A percentile compares a stretch with the other conserved stretches of the same genome.
Evolutionary conservation across 192 early-diverging fungal genomes (phyloP).

Genomic region (Allomyces macrogynus): DNA sequence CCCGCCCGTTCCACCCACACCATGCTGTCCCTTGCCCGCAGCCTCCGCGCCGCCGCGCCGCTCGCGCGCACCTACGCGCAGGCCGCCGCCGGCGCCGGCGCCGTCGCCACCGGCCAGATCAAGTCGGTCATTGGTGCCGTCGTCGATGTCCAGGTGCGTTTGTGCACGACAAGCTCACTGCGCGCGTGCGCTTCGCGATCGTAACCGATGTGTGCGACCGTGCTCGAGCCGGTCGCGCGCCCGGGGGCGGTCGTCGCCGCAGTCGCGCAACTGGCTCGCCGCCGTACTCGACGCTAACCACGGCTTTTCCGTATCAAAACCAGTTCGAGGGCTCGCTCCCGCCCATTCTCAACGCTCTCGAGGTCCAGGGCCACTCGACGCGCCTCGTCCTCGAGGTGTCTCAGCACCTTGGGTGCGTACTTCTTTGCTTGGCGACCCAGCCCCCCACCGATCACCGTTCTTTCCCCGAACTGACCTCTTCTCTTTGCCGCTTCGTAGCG

Average conservation of each 20-base stretch:
- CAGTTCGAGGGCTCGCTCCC: constrained; percentile 51
- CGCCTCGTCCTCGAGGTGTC: constrained; percentile 90
- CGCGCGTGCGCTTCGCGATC: too few species aligned
- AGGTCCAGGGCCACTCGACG: constrained; percentile 57
- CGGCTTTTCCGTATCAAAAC: too few species aligned
- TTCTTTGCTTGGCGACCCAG: background rate
- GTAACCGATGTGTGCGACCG: too few species aligned
- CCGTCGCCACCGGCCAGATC: constrained; percentile 49
- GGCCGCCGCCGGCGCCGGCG: constrained; percentile 23
- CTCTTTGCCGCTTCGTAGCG: constrained; percentile 12
- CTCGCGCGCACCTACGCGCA: constrained; percentile 30
- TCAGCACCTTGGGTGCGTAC: constrained; percentile 74
- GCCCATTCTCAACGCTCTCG: constrained; percentile 88
- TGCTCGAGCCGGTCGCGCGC: too few species aligned
- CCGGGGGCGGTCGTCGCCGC: too few species aligned
- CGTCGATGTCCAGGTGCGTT: constrained; percentile 78
- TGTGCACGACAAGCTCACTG: background rate
- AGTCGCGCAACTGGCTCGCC: too few species aligned
- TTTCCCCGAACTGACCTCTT: too few species aligned
- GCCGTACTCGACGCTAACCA: too few species aligned
- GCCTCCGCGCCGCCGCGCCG: background rate
- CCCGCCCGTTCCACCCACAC: background rate
- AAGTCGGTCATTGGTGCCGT: constrained; percentile 94
- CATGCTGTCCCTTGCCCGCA: background rate
- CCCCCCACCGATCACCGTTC: too few species aligned